These are phyloP conservation scores for Debaryomyces maramus DNA, from an alignment of 805 yeast genomes.

Conservation along the genomic window DNA sequence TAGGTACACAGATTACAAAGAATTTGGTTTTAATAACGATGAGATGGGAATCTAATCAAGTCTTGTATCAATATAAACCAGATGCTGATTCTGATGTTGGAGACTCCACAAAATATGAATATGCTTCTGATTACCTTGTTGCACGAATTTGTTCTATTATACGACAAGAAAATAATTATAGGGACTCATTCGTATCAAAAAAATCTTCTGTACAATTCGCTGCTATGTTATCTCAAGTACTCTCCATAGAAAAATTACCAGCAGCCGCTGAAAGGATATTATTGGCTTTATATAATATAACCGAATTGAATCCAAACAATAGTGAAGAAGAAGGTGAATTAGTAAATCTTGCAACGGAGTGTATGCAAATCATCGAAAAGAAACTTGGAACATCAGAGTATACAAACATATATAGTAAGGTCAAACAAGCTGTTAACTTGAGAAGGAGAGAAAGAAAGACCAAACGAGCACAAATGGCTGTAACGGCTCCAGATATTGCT, in stretches of 20 bases:
- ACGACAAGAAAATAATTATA: constrained; percentile 61
- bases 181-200: constrained; percentile 58
- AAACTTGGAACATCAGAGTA: constrained; percentile 74
- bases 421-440: constrained; percentile 56
- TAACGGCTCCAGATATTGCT: constrained; percentile 78
- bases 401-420: constrained; percentile 58
- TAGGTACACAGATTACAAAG: constrained; percentile 65
- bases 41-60: constrained; percentile 55
- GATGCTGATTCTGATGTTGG: constrained; percentile 24
- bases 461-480: constrained; percentile 71
- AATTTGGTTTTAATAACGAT: constrained; percentile 60
- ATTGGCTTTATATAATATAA: constrained; percentile 51
- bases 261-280: constrained; percentile 50
- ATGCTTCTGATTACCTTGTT: constrained; percentile 61
- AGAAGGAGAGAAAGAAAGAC: constrained; percentile 77
- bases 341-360: constrained; percentile 55
- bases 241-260: constrained; percentile 41
- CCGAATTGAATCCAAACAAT: constrained; percentile 43
- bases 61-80: constrained; percentile 29
- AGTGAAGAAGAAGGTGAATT: constrained; percentile 53
- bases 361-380: constrained; percentile 63
- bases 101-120: constrained; percentile 22
- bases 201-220: constrained; percentile 66
- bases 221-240: constrained; percentile 61
- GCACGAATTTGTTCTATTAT: constrained; percentile 60